Evolutionary conservation across 257 asterid genomes (phyloP), one percentile per base, ranked within the genome.

Genomic region (Solanum ahanhuiri): DNA sequence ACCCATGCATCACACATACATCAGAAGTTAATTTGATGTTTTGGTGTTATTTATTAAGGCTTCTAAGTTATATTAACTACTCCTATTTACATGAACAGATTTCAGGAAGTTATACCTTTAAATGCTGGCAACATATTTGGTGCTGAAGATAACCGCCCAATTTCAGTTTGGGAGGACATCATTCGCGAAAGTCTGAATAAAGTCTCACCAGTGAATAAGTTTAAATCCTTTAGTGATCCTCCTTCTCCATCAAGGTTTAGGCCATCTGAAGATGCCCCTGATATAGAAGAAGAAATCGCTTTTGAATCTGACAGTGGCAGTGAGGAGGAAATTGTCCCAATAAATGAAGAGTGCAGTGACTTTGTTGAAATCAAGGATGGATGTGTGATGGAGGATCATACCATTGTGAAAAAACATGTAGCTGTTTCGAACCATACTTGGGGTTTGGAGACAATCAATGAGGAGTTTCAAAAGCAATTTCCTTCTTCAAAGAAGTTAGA

Each of bases 21-120:
- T 77, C 83, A 43, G 39, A 77, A 77, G 39, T 77, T 48, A 81
- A 15, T 81, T 84, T 66, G 82, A 84, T 41, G 10, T 25, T 31
- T 43, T 67, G 41, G 66, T 39, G 81, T 43, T 81, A 5, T 22
- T 10, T 30, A 43, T 39, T 2, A 33, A 30, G 45, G 22, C 79
- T 43, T 37, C 39, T 54, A 30, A 54, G 9, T 72, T 39, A 30
- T 57, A 54, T 87, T 85, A 63, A 73, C 63, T 82, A 28, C 82
- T 73, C 37, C 15, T 18, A 72, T 51, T 82, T 86, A 17, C 89
- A 60, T 88, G 86, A 86, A 45, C 90, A 97, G 99, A 81, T 90
- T 97, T 89, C 99, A 97, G 96, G 99, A 97, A 93, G 90, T 95
- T 87, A 94, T 97, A 75, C 99, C 99, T 76, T 89, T 97, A 87